These are phyloP conservation scores for Colletotrichum destructivum DNA, from an alignment of 2,329 filamentous ascomycete species.

Conservation along the genomic window DNA sequence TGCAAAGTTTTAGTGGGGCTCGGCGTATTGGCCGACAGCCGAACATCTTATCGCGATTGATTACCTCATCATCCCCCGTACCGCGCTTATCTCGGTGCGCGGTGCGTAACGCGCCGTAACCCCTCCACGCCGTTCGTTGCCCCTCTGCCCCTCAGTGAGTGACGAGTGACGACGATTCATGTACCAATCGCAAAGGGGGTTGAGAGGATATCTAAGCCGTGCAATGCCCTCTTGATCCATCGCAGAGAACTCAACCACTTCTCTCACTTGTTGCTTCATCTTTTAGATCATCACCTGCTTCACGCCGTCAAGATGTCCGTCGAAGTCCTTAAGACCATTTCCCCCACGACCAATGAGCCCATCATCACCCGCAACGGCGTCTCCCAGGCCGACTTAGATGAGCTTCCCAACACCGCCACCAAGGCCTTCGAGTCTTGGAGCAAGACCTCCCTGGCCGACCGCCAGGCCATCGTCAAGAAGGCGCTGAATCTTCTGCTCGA, in stretches of 20 bases:
- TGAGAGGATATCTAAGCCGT: slow-evolving; percentile 33
- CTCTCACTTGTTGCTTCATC: slow-evolving; percentile 5
- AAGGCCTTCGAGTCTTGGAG: slow-evolving; percentile 84
- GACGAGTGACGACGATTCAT: slow-evolving; percentile 43
- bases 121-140: slow-evolving; percentile 25
- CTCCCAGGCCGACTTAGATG: slow-evolving; percentile 77
- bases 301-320: slow-evolving; percentile 67
- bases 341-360: slow-evolving; percentile 88
- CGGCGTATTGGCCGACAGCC: background rate
- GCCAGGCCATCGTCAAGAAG: slow-evolving; percentile 85
- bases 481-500: slow-evolving; percentile 80
- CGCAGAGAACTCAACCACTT: background rate
- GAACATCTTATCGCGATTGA: slow-evolving; percentile 20
- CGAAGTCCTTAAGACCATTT: slow-evolving; percentile 83
- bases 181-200: background rate
- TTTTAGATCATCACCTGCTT: background rate
- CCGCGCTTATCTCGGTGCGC: slow-evolving; percentile 19
- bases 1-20: slow-evolving; percentile 39
- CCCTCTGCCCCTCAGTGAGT: slow-evolving; percentile 41
- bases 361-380: slow-evolving; percentile 85
- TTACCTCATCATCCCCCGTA: slow-evolving; percentile 36
- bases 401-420: slow-evolving; percentile 79
- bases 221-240: slow-evolving; percentile 22
- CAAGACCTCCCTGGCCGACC: slow-evolving; percentile 80
- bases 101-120: slow-evolving; percentile 8